Base-by-base conservation (phyloP, 257 asterid genomes). In the Parsonsia alboflavescens region DNA sequence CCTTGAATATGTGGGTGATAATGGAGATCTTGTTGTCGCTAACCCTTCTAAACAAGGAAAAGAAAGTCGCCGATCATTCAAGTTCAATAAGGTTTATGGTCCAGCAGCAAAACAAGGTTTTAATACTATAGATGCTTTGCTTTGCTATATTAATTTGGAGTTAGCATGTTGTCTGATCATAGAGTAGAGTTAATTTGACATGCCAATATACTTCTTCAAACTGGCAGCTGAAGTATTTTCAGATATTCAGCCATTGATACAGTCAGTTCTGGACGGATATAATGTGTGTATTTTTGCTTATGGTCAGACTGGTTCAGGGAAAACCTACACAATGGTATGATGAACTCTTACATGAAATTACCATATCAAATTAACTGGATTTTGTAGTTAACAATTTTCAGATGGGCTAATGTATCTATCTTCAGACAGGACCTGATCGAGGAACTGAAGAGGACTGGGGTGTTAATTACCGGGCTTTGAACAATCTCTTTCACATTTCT, bases 261-360 rank as follows among this genome's bases (percentile, higher is more conserved):
- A 88, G 79, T 95, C 99, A 50, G 99, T 92, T 83, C 82, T 95
- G 79, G 99, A 95, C 85, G 99, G 99, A 83, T 95, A 82, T 75
- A 95, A 86, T 61, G 97, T 91, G 5, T 95, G 99, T 24, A 95
- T 95, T 64, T 93, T 95, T 75, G 99, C 98, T 13, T 95, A 92
- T 59, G 99, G 99, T 33, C 99, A 95, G 80, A 95, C 98, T 72
- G 99, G 99, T 77, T 95, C 99, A 0, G 99, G 99, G 28, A 95
- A 95, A 80, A 92, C 98, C 57, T 89, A 92, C 69, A 95, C 99
- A 0, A 95, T 95, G 99, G 99, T 95, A 87, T 30, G 81, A 87
- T 30, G 81, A 68, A 42, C 10, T 11, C 10, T 15, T 53, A 42
- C 48, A 15, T 24, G 6, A 52, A 39, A 52, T 33, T 33, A 21